Percentiles rank a stretch among this genome's conserved stretches.
These are phyloP conservation scores for Combretum micranthum DNA, from an alignment of 345 rosid species.

Conservation along the genomic window DNA sequence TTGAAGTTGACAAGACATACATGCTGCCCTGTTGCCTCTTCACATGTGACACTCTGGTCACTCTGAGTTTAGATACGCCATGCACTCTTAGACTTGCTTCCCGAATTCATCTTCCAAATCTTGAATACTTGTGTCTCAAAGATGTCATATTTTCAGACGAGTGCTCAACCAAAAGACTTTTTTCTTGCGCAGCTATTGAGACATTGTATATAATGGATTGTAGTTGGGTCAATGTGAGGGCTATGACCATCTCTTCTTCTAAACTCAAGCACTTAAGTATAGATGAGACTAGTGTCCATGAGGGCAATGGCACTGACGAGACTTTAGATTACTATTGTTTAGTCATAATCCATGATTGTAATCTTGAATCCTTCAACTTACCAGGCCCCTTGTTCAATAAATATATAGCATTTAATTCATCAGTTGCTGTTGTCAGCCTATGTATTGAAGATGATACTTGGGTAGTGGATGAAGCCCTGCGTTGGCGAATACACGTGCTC, in stretches of 20 bases:
- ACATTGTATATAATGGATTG: neutral
- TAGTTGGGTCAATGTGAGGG: constrained; percentile 2
- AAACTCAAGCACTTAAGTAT: neutral
- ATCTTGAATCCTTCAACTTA: neutral
- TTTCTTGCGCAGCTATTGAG: constrained; percentile 1
- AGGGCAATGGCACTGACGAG: too few relatives aligned
- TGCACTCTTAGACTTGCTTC: neutral
- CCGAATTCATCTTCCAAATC: neutral
- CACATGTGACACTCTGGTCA: neutral
- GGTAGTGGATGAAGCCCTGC: too few relatives aligned
- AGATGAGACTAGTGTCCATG: neutral
- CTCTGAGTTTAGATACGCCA: neutral
- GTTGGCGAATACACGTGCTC: neutral
- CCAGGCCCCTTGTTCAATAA: neutral
- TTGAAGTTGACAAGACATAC: too few relatives aligned
- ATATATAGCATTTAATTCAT: neutral
- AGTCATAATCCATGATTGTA: neutral
- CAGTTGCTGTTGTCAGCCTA: neutral
- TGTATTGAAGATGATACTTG: neutral
- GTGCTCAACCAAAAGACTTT: neutral
- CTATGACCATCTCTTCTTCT: neutral
- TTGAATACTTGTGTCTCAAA: constrained; percentile 1
- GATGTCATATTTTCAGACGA: neutral
- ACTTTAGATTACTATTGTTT: neutral
- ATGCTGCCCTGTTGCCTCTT: constrained; percentile 1